phyloP scores from a whole-genome alignment of 2,329 filamentous ascomycete species.

The Phialophora chinensis region DNA sequence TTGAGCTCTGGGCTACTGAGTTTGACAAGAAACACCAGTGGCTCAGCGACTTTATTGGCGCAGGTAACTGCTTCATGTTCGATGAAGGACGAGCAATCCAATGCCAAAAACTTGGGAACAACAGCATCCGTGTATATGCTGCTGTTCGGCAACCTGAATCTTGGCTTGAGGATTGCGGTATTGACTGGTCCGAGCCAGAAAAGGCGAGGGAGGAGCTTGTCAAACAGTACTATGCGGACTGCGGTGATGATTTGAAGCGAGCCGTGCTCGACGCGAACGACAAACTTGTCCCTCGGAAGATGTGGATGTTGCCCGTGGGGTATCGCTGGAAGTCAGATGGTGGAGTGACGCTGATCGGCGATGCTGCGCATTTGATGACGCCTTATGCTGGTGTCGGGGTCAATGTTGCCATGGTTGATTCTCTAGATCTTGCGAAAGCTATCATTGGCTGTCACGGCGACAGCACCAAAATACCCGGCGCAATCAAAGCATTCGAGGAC shows the following conservation, averaged over 20 bases:
- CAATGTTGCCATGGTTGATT: constrained; percentile 35
- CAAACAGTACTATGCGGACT: constrained; percentile 49
- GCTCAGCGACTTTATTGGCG: constrained; percentile 54
- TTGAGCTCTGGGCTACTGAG: constrained; percentile 53
- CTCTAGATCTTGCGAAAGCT: constrained; percentile 33
- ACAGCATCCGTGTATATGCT: constrained; percentile 51
- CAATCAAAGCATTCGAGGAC: constrained; percentile 38
- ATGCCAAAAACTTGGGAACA: constrained; percentile 58
- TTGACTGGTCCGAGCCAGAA: constrained; percentile 51
- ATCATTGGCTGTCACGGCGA: constrained; percentile 34
- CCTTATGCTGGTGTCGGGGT: constrained; percentile 37
- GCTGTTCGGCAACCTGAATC: constrained; percentile 48
- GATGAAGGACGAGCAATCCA: constrained; percentile 51
- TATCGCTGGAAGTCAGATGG: constrained; percentile 55
- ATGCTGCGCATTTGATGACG: constrained; percentile 34
- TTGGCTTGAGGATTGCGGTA: constrained; percentile 52
- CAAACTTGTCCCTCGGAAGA: constrained; percentile 48
- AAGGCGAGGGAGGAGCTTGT: constrained; percentile 50
- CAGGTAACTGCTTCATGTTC: constrained; percentile 56
- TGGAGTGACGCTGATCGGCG: constrained; percentile 62
- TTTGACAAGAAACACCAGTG: constrained; percentile 52
- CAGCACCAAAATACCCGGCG: constrained; percentile 31
- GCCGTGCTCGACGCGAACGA: constrained; percentile 52
- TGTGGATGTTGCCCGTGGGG: constrained; percentile 62
- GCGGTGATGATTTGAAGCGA: constrained; percentile 51